phyloP scores from a whole-genome alignment of 257 asterid species.

The Schizonepeta tenuifolia region DNA sequence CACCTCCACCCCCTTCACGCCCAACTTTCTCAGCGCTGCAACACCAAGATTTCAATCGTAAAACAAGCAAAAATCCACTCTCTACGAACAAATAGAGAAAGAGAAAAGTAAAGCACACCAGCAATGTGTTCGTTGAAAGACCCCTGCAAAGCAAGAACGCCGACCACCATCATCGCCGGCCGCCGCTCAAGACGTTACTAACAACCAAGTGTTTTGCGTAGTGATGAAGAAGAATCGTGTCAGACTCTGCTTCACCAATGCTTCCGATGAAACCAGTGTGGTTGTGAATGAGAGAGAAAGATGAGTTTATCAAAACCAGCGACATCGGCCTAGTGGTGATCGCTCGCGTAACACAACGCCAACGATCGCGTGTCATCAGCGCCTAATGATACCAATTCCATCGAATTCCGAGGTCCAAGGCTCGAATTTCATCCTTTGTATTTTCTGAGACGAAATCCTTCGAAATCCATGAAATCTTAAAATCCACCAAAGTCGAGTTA shows the following conservation, averaged over 20 bases:
- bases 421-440: too few relatives aligned
- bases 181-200: neutral
- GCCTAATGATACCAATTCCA: too few relatives aligned
- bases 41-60: conserved; percentile 23
- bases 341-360: too few relatives aligned
- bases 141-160: conserved; percentile 96
- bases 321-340: too few relatives aligned
- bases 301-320: too few relatives aligned
- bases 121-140: conserved; percentile 99
- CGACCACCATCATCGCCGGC: conserved; percentile 63
- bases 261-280: too few relatives aligned
- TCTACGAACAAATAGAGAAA: neutral
- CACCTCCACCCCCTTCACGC: conserved; percentile 88
- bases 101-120: conserved; percentile 43
- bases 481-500: too few relatives aligned
- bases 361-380: too few relatives aligned
- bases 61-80: neutral
- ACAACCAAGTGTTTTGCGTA: neutral
- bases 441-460: too few relatives aligned
- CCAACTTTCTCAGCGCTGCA: conserved; percentile 82
- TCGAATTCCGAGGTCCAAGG: too few relatives aligned
- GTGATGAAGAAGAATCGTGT: conserved; percentile 47
- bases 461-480: too few relatives aligned
- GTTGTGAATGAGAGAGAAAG: too few relatives aligned
- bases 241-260: conserved; percentile 49